These are phyloP conservation scores for Blakeslea trispora DNA, from an alignment of 371 early-diverging fungal genomes.

Conservation along the genomic window DNA sequence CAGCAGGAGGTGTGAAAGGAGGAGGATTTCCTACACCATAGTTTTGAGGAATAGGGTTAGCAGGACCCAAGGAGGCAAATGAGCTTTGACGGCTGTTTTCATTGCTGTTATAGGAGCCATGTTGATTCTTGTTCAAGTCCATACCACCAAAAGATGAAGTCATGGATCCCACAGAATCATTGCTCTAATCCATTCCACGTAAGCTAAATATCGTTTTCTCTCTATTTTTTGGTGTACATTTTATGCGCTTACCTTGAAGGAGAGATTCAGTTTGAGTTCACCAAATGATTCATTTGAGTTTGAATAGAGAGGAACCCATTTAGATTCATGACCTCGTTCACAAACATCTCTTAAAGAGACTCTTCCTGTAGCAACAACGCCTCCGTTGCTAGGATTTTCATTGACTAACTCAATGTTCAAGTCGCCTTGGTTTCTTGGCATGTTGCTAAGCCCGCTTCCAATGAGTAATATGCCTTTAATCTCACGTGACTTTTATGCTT, in stretches of 20 bases:
- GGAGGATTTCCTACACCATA: slow-evolving; percentile 31
- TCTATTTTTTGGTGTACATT: not conserved
- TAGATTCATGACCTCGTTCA: slow-evolving; percentile 15
- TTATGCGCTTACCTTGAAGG: slow-evolving; percentile 19
- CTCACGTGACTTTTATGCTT: slow-evolving; percentile 1
- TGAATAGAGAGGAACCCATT: slow-evolving; percentile 19
- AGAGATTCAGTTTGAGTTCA: slow-evolving; percentile 21
- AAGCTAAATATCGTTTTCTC: not conserved
- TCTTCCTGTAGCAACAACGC: slow-evolving; percentile 20
- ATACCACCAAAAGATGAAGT: slow-evolving; percentile 23
- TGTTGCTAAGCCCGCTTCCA: slow-evolving; percentile 9
- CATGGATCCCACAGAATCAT: slow-evolving; percentile 16
- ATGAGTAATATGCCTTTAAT: slow-evolving; percentile 1
- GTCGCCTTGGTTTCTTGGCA: slow-evolving; percentile 20
- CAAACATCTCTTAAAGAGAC: slow-evolving; percentile 15
- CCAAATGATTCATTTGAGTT: slow-evolving; percentile 13
- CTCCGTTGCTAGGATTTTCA: slow-evolving; percentile 20
- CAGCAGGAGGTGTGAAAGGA: slow-evolving; percentile 28
- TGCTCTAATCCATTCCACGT: slow-evolving; percentile 14
- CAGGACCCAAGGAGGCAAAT: slow-evolving; percentile 26
- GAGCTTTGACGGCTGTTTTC: slow-evolving; percentile 21
- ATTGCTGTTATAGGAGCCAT: not conserved
- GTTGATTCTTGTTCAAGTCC: slow-evolving; percentile 21
- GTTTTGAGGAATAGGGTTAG: slow-evolving; percentile 30
- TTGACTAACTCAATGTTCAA: slow-evolving; percentile 29